phyloP scores from a whole-genome alignment of 768 basidiomycete genomes.

The Rhizopogon rudus region DNA sequence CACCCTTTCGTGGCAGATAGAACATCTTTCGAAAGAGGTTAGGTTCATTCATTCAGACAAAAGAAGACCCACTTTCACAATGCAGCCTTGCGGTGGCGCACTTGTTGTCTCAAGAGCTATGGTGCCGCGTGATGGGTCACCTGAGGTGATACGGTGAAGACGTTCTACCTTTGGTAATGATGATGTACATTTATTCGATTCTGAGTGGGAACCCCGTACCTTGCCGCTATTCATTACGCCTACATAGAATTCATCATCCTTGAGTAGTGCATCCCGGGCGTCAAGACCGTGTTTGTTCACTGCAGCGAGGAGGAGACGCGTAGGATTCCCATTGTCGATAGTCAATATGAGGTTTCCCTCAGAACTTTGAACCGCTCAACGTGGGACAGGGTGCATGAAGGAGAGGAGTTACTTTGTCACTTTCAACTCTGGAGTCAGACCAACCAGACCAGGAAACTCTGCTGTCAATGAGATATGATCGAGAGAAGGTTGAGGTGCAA shows the following conservation, averaged over 20 bases:
- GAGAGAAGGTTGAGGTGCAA: constrained; percentile 37
- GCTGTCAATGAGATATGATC: constrained; percentile 6
- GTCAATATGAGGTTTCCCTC: constrained; percentile 71
- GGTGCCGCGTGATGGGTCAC: constrained; percentile 66
- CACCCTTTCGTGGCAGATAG: constrained; percentile 27
- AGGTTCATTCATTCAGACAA: background rate
- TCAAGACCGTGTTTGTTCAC: constrained; percentile 36
- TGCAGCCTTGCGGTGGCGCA: constrained; percentile 45
- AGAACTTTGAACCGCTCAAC: constrained; percentile 33
- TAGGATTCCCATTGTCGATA: constrained; percentile 55
- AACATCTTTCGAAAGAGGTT: constrained; percentile 33
- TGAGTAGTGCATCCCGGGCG: constrained; percentile 24
- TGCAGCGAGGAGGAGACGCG: constrained; percentile 50
- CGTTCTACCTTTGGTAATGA: constrained; percentile 15
- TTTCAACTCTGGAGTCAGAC: constrained; percentile 39
- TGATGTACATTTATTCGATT: background rate
- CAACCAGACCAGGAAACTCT: constrained; percentile 34
- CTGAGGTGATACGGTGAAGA: constrained; percentile 58
- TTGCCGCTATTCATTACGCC: constrained; percentile 29
- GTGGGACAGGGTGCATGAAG: background rate
- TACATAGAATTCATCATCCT: constrained; percentile 58
- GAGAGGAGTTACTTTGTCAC: constrained; percentile 47
- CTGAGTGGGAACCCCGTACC: constrained; percentile 4
- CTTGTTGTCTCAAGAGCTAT: constrained; percentile 53
- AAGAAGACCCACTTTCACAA: constrained; percentile 42